Base-by-base conservation (phyloP, 1,139 yeast species). In the Candida sojae region DNA sequence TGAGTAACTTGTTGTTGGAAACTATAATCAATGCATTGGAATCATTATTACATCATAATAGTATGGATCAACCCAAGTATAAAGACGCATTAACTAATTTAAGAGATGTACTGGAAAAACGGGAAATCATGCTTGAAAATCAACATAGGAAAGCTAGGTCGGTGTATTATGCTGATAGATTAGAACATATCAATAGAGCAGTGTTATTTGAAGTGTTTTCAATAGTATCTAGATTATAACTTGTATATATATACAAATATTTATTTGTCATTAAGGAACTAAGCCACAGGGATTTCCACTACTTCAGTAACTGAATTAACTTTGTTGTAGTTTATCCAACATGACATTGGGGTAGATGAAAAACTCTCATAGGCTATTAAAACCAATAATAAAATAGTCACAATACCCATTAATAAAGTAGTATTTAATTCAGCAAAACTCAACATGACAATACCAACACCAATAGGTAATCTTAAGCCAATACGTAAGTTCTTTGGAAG, bases 361-460 rank as follows among this genome's bases (percentile, higher is more conserved):
- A 72, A 56, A 46, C 66, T 56, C 50, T 77, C 81, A 60, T 63
- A 77, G 1, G 70, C 54, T 43, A 73, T 61, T 28, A 75, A 52
- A 0, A 68, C 46, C 7, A 58, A 55, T 43, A 73, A 51, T 11
- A 80, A 52, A 31, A 68, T 50, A 7, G 79, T 67, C 5, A 67
- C 63, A 10, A 77, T 55, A 0, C 82, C 84, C 71, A 79, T 67
- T 39, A 79, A 56, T 31, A 68, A 53, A 2, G 80, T 77, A 6
- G 77, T 63, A 39, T 62, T 53, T 56, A 80, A 56, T 39, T 76
- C 71, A 1, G 80, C 78, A 62, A 80, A 78, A 44, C 78, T 66
- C 13, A 80, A 57, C 52, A 76, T 72, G 11, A 76, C 53, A 37
- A 79, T 71, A 5, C 67, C 61, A 7, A 75, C 57, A 0, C 70